Conservation (phyloP, 2,329 filamentous ascomycete species). For the Rachicladosporium sp. region DNA sequence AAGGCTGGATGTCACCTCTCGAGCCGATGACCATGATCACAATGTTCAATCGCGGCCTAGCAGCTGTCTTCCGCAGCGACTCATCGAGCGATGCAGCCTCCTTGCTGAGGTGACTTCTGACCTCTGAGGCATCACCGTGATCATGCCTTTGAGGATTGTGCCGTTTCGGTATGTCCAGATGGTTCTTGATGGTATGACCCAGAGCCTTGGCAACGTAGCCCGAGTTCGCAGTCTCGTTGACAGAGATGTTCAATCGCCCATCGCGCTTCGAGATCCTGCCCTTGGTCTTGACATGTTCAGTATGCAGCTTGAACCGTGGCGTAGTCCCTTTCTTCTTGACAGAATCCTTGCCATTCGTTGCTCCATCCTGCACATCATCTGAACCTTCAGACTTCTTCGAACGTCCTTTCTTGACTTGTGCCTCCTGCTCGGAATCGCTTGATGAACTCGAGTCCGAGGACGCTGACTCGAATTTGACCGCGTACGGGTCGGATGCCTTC, state of each 20-base stretch:
- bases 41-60: conserved; percentile 53
- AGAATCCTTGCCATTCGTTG: background rate
- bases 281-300: conserved; percentile 52
- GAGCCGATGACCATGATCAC: conserved; percentile 77
- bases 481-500: conserved; percentile 7
- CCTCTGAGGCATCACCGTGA: background rate
- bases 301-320: conserved; percentile 47
- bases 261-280: conserved; percentile 55
- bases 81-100: conserved; percentile 16
- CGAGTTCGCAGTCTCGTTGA: conserved; percentile 56
- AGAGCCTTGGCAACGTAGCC: conserved; percentile 65
- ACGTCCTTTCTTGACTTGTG: background rate
- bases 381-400: background rate
- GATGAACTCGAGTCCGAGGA: conserved; percentile 14
- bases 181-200: conserved; percentile 49
- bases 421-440: conserved; percentile 18
- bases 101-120: conserved; percentile 5
- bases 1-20: conserved; percentile 69
- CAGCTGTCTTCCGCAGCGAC: conserved; percentile 12
- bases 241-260: conserved; percentile 58
- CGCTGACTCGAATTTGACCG: conserved; percentile 18
- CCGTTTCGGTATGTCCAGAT: conserved; percentile 28
- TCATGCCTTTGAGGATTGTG: conserved; percentile 9
- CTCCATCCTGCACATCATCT: conserved; percentile 5
- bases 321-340: conserved; percentile 6